A percentile compares a stretch with the other conserved stretches of the same genome.
These are phyloP conservation scores for Clarireedia homoeocarpa DNA, from an alignment of 2,329 filamentous ascomycete genomes.

Conservation along the genomic window DNA sequence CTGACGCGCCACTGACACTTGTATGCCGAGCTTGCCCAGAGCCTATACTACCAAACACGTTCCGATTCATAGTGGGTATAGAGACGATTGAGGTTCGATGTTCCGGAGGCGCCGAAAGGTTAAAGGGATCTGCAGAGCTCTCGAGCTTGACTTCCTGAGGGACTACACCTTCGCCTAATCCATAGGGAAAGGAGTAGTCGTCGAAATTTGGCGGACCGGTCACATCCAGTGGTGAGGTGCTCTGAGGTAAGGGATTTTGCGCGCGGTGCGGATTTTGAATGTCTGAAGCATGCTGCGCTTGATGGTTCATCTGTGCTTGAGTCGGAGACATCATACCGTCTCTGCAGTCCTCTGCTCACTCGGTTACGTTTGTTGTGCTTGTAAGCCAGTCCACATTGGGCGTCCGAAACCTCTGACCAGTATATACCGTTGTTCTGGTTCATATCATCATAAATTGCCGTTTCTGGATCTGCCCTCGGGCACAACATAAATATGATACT, in stretches of 20 bases:
- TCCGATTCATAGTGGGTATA: slow-evolving; percentile 16
- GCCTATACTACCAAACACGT: slow-evolving; percentile 19
- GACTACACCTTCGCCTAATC: slow-evolving; percentile 34
- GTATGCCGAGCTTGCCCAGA: slow-evolving; percentile 14
- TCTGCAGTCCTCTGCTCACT: neutral
- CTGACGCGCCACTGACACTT: slow-evolving; percentile 27
- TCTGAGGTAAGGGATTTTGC: slow-evolving; percentile 5
- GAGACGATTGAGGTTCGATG: slow-evolving; percentile 21
- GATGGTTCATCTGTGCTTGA: neutral
- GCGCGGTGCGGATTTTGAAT: neutral
- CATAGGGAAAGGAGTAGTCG: slow-evolving; percentile 46
- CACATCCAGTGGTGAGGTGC: slow-evolving; percentile 19
- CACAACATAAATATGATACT: neutral
- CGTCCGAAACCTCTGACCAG: neutral
- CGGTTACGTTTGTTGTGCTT: neutral
- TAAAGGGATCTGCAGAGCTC: slow-evolving; percentile 19
- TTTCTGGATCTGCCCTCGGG: neutral
- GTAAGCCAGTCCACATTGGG: neutral
- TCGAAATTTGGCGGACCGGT: slow-evolving; percentile 34
- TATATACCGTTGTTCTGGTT: neutral
- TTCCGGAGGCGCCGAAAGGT: slow-evolving; percentile 16
- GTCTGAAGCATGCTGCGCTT: slow-evolving; percentile 3
- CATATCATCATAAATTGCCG: neutral
- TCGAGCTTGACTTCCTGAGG: slow-evolving; percentile 27
- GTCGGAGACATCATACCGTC: slow-evolving; percentile 1